Evolutionary conservation across 305 asterid genomes (phyloP).

Genomic region (Solanum chacoense): DNA sequence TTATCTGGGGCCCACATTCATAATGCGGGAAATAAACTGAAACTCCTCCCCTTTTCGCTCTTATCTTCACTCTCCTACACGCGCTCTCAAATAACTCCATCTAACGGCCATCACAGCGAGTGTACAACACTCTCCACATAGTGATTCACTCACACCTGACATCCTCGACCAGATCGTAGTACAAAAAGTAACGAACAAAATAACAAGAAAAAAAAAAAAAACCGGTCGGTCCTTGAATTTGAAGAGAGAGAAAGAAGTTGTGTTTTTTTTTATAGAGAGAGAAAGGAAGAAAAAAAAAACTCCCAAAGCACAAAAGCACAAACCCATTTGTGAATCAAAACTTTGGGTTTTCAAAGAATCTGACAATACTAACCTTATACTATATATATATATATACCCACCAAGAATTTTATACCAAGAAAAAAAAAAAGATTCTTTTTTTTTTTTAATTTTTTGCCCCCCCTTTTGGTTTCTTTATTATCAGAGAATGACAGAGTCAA

Average conservation of each 20-base stretch:
- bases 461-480: background rate
- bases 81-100: background rate
- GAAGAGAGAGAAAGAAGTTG: slow-evolving; percentile 11
- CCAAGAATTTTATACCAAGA: slow-evolving; percentile 12
- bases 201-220: background rate
- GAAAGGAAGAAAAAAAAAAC: slow-evolving; percentile 11
- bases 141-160: background rate
- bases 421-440: slow-evolving; percentile 9
- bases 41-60: background rate
- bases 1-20: background rate
- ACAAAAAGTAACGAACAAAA: slow-evolving; percentile 12
- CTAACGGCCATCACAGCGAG: background rate
- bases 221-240: background rate
- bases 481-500: background rate
- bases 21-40: slow-evolving; percentile 2
- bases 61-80: background rate
- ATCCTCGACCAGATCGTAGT: slow-evolving; percentile 23
- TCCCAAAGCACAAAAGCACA: slow-evolving; percentile 28
- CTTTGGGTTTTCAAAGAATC: slow-evolving; percentile 27
- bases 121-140: background rate
- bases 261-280: background rate
- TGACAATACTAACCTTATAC: slow-evolving; percentile 22
- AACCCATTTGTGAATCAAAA: slow-evolving; percentile 48
- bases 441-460: background rate
- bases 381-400: background rate